phyloP scores from a whole-genome alignment of 345 rosid genomes.

The Angophora floribunda region DNA sequence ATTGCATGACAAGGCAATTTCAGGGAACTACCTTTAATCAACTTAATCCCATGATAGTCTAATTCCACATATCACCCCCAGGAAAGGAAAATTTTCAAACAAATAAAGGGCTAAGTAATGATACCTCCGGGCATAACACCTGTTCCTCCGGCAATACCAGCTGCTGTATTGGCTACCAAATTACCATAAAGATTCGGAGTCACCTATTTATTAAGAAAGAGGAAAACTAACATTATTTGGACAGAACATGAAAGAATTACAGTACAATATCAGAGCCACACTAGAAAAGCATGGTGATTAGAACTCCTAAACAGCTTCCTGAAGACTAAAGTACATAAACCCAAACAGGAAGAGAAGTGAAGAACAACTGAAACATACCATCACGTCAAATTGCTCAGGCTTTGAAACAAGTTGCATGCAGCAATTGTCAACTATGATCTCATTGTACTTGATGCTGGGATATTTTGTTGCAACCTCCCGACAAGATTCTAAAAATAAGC shows the following conservation, averaged over 20 bases:
- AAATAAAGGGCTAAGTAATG: neutral
- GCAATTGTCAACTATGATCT: constrained; percentile 88
- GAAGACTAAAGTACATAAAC: neutral
- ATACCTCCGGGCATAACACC: constrained; percentile 63
- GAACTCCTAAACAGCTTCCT: neutral
- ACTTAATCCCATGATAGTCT: neutral
- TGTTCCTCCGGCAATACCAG: constrained; percentile 48
- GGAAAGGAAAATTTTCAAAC: neutral
- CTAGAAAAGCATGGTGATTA: neutral
- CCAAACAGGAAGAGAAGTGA: neutral
- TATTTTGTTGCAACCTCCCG: constrained; percentile 80
- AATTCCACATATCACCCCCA: neutral
- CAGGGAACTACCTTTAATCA: neutral
- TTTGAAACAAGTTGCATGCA: constrained; percentile 98
- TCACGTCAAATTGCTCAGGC: constrained; percentile 98
- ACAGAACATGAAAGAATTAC: neutral
- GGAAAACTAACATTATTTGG: neutral
- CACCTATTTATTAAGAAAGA: constrained; percentile 14
- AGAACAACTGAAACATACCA: constrained; percentile 38
- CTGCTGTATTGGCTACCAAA: constrained; percentile 36
- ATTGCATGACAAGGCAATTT: neutral
- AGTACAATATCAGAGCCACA: neutral
- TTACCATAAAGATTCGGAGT: constrained; percentile 46
- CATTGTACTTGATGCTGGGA: constrained; percentile 81
- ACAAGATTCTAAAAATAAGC: constrained; percentile 89